Conservation (phyloP, 192 early-diverging fungal genomes). For the Lobosporangium transversale region DNA sequence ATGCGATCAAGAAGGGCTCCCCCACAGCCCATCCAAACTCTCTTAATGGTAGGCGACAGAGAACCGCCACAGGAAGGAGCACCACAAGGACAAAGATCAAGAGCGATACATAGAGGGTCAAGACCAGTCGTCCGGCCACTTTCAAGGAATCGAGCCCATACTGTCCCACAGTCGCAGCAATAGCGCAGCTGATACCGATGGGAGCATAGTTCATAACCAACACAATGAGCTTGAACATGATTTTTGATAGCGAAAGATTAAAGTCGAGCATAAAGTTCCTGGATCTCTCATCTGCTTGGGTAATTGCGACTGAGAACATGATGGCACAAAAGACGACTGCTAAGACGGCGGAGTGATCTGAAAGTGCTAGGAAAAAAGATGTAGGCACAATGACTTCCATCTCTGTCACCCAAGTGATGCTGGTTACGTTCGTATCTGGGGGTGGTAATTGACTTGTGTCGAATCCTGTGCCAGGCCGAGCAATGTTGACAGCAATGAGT, state of each 20-base stretch:
- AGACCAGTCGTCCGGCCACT: constrained; percentile 70
- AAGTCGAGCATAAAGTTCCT: constrained; percentile 61
- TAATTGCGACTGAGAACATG: constrained; percentile 68
- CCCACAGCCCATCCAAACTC: constrained; percentile 61
- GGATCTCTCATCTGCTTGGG: constrained; percentile 48
- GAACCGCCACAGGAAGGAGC: constrained; percentile 64
- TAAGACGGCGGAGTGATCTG: constrained; percentile 52
- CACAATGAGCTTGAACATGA: constrained; percentile 68
- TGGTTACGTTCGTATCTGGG: background rate
- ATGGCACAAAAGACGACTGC: constrained; percentile 70
- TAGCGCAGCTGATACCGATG: constrained; percentile 68
- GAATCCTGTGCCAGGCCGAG: constrained; percentile 67
- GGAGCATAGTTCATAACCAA: constrained; percentile 73
- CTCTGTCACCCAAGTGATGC: constrained; percentile 61
- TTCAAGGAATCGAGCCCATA: constrained; percentile 66
- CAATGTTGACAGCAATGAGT: constrained; percentile 65
- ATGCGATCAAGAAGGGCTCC: constrained; percentile 75
- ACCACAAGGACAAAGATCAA: constrained; percentile 63
- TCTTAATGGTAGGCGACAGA: constrained; percentile 60
- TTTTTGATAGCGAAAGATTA: constrained; percentile 59
- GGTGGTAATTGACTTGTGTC: constrained; percentile 18
- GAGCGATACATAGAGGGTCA: constrained; percentile 63
- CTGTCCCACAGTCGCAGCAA: constrained; percentile 68
- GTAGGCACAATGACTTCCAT: constrained; percentile 69
- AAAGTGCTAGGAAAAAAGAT: constrained; percentile 65